Evolutionary conservation across 192 early-diverging fungal species (phyloP).

Genomic region (Coemansia sp.): DNA sequence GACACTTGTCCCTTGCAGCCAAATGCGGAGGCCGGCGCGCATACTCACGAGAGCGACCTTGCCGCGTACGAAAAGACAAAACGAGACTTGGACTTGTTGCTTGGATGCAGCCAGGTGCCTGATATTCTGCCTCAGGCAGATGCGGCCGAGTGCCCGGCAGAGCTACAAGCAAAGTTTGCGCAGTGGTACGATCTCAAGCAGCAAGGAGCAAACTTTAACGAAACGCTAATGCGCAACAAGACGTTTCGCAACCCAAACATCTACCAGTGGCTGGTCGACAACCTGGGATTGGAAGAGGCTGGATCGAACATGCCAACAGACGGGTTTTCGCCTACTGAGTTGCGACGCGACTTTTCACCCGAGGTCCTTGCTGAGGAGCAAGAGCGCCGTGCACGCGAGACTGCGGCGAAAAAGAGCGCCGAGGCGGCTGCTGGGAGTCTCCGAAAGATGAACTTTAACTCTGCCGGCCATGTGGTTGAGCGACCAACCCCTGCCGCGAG

Average conservation of each 20-base stretch:
- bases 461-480: slow-evolving; percentile 12
- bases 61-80: slow-evolving; percentile 20
- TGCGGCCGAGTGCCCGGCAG: slow-evolving; percentile 58
- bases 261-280: slow-evolving; percentile 84
- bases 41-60: neutral
- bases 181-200: slow-evolving; percentile 71
- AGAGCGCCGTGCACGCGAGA: slow-evolving; percentile 42
- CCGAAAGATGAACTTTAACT: slow-evolving; percentile 33
- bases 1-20: neutral
- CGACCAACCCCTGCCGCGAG: neutral
- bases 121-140: slow-evolving; percentile 9
- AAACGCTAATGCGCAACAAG: slow-evolving; percentile 79
- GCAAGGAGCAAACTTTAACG: slow-evolving; percentile 81
- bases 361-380: slow-evolving; percentile 37
- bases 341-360: slow-evolving; percentile 37
- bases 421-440: slow-evolving; percentile 17
- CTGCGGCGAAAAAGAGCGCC: slow-evolving; percentile 31
- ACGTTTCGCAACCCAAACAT: slow-evolving; percentile 93
- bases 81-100: slow-evolving; percentile 22
- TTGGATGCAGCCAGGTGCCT: slow-evolving; percentile 39
- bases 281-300: slow-evolving; percentile 78
- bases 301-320: slow-evolving; percentile 77
- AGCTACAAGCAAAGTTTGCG: slow-evolving; percentile 74
- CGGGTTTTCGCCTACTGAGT: slow-evolving; percentile 65
- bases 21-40: neutral